phyloP scores from a whole-genome alignment of 176 grass and related monocot genomes.

The Cocos nucifera region DNA sequence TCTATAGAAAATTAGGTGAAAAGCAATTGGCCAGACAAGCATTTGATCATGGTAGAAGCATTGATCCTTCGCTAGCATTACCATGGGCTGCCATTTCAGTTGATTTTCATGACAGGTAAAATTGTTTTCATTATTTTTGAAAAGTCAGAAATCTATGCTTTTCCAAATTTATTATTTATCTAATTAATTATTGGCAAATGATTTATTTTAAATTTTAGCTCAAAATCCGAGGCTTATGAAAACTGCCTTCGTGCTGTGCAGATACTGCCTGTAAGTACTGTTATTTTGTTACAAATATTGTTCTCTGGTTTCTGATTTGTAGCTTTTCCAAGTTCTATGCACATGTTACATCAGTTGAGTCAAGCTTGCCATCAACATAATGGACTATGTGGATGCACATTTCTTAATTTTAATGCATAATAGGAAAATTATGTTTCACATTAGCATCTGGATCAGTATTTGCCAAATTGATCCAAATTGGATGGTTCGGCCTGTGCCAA shows the following conservation, averaged over 20 bases:
- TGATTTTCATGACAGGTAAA: conserved; percentile 24
- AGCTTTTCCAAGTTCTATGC: neutral
- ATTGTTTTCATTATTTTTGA: no score
- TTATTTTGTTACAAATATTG: conserved; percentile 2
- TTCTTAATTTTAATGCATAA: no score
- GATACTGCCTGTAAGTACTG: conserved; percentile 68
- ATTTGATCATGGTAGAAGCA: conserved; percentile 91
- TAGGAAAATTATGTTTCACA: no score
- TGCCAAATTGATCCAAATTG: no score
- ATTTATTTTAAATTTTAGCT: conserved; percentile 30
- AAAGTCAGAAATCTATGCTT: no score
- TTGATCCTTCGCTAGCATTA: conserved; percentile 84
- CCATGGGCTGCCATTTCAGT: conserved; percentile 92
- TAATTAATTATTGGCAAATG: conserved; percentile 3
- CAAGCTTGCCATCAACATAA: no score
- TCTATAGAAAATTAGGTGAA: conserved; percentile 56
- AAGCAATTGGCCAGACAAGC: conserved; percentile 66
- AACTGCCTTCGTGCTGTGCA: conserved; percentile 88
- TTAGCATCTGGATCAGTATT: no score
- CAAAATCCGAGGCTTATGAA: conserved; percentile 66
- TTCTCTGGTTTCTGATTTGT: neutral
- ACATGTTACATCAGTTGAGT: no score
- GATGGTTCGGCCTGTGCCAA: no score
- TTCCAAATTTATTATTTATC: neutral
- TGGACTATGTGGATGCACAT: no score